Evolutionary conservation across 2,329 filamentous ascomycete species (phyloP), one percentile per base, ranked within the genome.

Genomic region (Fusarium beomiforme): DNA sequence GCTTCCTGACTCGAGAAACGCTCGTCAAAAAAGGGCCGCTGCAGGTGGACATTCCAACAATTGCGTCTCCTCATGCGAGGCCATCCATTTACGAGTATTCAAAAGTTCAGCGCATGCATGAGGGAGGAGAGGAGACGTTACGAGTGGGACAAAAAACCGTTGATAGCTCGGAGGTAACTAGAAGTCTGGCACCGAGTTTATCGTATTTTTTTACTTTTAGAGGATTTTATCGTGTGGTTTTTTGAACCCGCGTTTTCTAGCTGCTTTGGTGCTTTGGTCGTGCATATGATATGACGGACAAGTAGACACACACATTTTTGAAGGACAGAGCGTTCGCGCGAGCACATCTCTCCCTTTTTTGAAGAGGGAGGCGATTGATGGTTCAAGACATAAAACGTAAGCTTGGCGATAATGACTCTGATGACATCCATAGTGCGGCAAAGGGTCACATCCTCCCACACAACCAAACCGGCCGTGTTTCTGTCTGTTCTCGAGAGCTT

Each of bases 381-480:
- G 31, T 55, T 41, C 23, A 55, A 29, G 31, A 56, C 23, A 16
- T 34, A 31, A 43, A 26, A 24, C 10, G 12, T 12, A n/a, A n/a
- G 29, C n/a, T 24, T 51, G 33, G 47, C 47, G 17, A 51, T 39
- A 42, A 60, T 43, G 34, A 37, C 26, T 64, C 56, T 31, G 44
- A 62, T 54, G 16, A 23, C 36, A n/a, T 51, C 47, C 47, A 13
- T 26, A 71, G 46, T 33, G 29, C 55, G 24, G 50, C 17, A 71
- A 73, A 72, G 55, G 68, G 72, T 66, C 67, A 64, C 62, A 60
- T 74, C 56, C 47, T 58, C 59, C 46, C 56, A 37, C 37, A 21
- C 42, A 46, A 21, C 37, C 44, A 56, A 56, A 56, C 42, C 34
- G 51, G 33, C 29, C 33, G 21, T 60, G 37, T 58, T 50, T 46